Conservation (phyloP, 805 yeast genomes). For the Tetrapisispora arboricola region DNA sequence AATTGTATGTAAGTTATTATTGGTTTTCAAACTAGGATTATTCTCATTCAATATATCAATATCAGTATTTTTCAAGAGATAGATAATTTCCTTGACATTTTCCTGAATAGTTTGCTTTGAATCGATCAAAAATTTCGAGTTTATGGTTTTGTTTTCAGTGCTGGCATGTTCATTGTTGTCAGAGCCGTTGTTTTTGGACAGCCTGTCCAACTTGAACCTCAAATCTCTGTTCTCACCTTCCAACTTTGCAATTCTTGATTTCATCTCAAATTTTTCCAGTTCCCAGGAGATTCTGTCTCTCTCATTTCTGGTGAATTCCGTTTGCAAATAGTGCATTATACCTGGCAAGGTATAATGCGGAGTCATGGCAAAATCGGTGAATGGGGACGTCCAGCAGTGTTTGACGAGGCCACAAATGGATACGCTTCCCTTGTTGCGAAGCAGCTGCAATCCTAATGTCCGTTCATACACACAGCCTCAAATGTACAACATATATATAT, state of each 20-base stretch:
- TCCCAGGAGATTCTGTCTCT: slow-evolving; percentile 52
- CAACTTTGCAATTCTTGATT: slow-evolving; percentile 37
- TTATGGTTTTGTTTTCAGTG: background rate
- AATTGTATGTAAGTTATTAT: slow-evolving; percentile 14
- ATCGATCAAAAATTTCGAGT: slow-evolving; percentile 10
- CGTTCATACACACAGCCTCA: too few species aligned
- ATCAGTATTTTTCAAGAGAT: slow-evolving; percentile 25
- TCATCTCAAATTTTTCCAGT: slow-evolving; percentile 51
- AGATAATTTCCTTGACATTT: slow-evolving; percentile 27
- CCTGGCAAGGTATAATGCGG: slow-evolving; percentile 34
- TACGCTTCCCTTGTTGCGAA: too few species aligned
- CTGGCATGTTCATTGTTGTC: background rate
- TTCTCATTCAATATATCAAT: slow-evolving; percentile 16
- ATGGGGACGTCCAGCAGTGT: too few species aligned
- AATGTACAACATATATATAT: too few species aligned
- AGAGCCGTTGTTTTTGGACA: background rate
- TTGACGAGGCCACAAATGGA: too few species aligned
- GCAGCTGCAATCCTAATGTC: too few species aligned
- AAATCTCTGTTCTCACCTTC: slow-evolving; percentile 43
- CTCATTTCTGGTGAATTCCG: slow-evolving; percentile 53
- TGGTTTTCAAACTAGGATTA: background rate
- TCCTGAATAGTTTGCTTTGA: slow-evolving; percentile 25
- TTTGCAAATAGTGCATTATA: slow-evolving; percentile 52
- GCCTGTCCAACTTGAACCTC: slow-evolving; percentile 10
- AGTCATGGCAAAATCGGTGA: too few species aligned